Percentiles rank a stretch among this genome's conserved stretches.
phyloP scores from a whole-genome alignment of 179 eudicot species.

The Beta corolliflora region DNA sequence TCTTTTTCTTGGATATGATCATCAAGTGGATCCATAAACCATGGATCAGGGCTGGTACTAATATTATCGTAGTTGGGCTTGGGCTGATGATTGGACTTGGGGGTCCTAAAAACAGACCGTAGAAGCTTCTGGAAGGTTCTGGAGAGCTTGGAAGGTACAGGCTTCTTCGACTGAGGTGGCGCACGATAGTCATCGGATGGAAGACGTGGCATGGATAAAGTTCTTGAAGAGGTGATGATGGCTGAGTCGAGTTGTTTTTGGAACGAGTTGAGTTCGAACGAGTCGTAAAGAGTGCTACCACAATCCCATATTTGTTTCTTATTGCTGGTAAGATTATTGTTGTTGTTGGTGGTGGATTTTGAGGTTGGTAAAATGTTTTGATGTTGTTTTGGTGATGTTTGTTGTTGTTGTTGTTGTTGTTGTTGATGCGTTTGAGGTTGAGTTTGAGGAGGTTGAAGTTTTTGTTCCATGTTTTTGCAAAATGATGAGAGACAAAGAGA shows the following conservation, averaged over 20 bases:
- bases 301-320: conserved; percentile 63
- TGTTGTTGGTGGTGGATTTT: neutral
- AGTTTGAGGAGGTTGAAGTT: neutral
- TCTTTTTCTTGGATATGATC: neutral
- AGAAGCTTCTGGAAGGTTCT: conserved; percentile 65
- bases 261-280: conserved; percentile 72
- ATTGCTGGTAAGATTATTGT: neutral
- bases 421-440: neutral
- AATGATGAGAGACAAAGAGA: too few relatives aligned
- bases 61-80: neutral
- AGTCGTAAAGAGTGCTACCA: conserved; percentile 83
- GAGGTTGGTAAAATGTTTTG: neutral
- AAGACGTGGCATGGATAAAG: conserved; percentile 82
- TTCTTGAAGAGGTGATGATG: conserved; percentile 54
- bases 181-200: conserved; percentile 33
- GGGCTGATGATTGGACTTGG: conserved; percentile 20
- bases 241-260: conserved; percentile 75
- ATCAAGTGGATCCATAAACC: conserved; percentile 23
- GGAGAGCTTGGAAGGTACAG: conserved; percentile 42
- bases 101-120: conserved; percentile 47
- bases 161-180: conserved; percentile 24
- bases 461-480: conserved; percentile 7
- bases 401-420: too few relatives aligned
- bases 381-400: neutral
- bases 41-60: conserved; percentile 31